Evolutionary conservation across 768 basidiomycete genomes (phyloP).

Genomic region (Tremella yokohamensis): DNA sequence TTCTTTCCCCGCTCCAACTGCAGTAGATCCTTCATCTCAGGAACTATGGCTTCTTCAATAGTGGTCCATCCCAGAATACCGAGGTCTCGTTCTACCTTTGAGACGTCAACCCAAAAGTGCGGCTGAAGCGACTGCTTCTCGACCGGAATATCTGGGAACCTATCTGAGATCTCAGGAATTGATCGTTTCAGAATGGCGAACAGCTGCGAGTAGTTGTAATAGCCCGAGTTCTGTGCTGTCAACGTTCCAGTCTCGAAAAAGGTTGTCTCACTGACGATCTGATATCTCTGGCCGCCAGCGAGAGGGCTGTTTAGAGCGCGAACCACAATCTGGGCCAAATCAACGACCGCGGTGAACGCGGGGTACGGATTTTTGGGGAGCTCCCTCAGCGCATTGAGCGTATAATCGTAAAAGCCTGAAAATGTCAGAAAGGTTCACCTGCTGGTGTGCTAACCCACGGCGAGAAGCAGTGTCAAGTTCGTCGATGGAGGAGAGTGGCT

Average conservation of each 20-base stretch:
- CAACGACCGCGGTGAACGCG: background rate
- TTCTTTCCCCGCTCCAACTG: background rate
- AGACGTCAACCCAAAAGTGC: slow-evolving; percentile 1
- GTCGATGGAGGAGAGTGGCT: background rate
- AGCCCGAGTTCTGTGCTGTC: slow-evolving; percentile 2
- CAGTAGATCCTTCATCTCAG: slow-evolving; percentile 1
- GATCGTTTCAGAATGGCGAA: slow-evolving; percentile 1
- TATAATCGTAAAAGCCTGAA: background rate
- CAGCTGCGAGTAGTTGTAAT: slow-evolving; percentile 8
- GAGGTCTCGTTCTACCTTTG: slow-evolving; percentile 10
- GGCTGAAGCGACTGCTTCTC: background rate
- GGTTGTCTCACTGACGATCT: background rate
- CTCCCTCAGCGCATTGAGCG: background rate
- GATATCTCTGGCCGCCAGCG: background rate
- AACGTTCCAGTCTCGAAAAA: background rate
- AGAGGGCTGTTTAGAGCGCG: background rate
- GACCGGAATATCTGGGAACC: background rate
- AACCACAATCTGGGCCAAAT: background rate
- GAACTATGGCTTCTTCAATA: slow-evolving; percentile 6
- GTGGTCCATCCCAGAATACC: slow-evolving; percentile 1
- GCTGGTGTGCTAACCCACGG: background rate
- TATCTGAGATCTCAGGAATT: background rate
- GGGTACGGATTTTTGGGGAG: background rate
- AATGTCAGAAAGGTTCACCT: no score
- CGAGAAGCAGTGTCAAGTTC: slow-evolving; percentile 7